Conservation (phyloP, 2,329 filamentous ascomycete species). For the Aspergillus sclerotialis region DNA sequence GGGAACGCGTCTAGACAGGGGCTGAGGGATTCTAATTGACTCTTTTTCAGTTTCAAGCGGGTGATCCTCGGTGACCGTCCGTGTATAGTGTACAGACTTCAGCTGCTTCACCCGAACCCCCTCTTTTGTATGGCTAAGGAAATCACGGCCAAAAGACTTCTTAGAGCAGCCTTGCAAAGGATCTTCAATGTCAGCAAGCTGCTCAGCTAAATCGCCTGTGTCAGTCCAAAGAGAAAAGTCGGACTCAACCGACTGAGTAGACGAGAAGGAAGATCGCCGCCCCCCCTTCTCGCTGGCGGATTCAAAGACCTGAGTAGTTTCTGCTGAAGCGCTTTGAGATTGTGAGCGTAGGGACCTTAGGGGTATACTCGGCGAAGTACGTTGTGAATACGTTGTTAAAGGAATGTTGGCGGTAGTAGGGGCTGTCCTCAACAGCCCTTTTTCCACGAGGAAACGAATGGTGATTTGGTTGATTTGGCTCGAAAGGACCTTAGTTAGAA, state of each 20-base stretch:
- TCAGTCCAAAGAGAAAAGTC: conserved; percentile 84
- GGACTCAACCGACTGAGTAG: conserved; percentile 49
- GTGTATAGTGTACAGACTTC: conserved; percentile 65
- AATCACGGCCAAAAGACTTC: conserved; percentile 57
- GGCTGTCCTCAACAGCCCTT: conserved; percentile 72
- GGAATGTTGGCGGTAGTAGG: conserved; percentile 75
- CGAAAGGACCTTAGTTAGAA: too few relatives aligned
- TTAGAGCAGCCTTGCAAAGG: conserved; percentile 66
- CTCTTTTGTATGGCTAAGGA: conserved; percentile 38
- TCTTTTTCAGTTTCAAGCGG: conserved; percentile 30
- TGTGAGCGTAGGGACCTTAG: conserved; percentile 60
- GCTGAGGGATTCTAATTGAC: conserved; percentile 67
- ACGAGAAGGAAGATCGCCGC: conserved; percentile 46
- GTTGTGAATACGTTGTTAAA: conserved; percentile 59
- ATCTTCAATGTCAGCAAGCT: conserved; percentile 75
- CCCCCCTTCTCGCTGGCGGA: conserved; percentile 43
- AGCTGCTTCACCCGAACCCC: conserved; percentile 35
- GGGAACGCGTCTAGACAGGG: conserved; percentile 56
- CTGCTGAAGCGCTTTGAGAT: conserved; percentile 28
- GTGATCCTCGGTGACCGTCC: conserved; percentile 38
- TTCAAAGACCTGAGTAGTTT: conserved; percentile 29
- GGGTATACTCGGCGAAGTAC: conserved; percentile 69
- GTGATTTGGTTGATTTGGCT: not conserved
- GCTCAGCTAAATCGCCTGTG: conserved; percentile 90
- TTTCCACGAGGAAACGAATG: not conserved